phyloP scores from a whole-genome alignment of 805 yeast species.

The Cyberlindnera japonica region DNA sequence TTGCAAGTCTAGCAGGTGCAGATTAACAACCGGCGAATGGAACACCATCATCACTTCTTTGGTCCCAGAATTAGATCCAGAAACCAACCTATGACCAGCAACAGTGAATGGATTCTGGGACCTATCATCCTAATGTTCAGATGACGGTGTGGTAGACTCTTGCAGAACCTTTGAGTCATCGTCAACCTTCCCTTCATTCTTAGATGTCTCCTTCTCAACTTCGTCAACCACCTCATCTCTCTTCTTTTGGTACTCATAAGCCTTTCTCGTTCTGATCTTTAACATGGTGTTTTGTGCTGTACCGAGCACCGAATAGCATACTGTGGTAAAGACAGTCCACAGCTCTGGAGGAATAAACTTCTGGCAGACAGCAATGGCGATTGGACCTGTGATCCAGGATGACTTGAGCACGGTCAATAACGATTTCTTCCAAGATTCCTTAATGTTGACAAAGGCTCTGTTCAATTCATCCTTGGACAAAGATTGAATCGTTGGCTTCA shows the following conservation, averaged over 20 bases:
- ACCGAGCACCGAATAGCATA: conserved; percentile 56
- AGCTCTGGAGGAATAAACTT: conserved; percentile 50
- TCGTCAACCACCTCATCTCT: conserved; percentile 22
- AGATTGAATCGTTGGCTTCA: conserved; percentile 19
- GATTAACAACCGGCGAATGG: background rate
- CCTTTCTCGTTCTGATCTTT: conserved; percentile 35
- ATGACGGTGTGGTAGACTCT: conserved; percentile 4
- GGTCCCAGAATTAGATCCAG: background rate
- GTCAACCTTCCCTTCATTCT: conserved; percentile 10
- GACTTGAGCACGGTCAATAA: conserved; percentile 45
- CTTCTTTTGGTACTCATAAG: conserved; percentile 18
- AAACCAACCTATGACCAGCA: background rate
- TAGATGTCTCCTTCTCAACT: conserved; percentile 10
- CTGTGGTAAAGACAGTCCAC: conserved; percentile 62
- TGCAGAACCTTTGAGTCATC: conserved; percentile 14
- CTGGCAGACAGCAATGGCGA: conserved; percentile 54
- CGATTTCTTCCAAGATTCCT: conserved; percentile 36
- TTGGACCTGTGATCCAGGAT: conserved; percentile 51
- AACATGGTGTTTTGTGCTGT: conserved; percentile 58
- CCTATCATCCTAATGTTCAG: conserved; percentile 1
- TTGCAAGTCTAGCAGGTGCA: conserved; percentile 6
- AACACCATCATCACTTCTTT: background rate
- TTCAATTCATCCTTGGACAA: conserved; percentile 13
- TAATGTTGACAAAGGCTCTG: conserved; percentile 15
- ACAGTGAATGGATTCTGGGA: background rate